Percentiles rank a stretch among this genome's conserved stretches.
phyloP scores from a whole-genome alignment of 75 land plant species.

The Chamaecyparis obtusa region DNA sequence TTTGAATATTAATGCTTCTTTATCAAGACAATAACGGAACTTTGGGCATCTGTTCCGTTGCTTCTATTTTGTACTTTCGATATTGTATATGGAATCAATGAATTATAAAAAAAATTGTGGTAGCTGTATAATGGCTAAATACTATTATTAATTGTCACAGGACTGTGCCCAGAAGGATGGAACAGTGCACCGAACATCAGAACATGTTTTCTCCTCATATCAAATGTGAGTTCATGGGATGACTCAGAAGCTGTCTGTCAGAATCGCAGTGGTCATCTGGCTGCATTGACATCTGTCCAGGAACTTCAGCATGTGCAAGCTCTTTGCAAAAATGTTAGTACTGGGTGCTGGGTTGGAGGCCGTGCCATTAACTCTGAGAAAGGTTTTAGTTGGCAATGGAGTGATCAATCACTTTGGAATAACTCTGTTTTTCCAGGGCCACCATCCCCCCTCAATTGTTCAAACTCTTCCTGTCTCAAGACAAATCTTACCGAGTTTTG shows the following conservation, averaged over 20 bases:
- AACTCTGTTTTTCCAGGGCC: conserved; percentile 36
- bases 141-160: conserved; percentile 24
- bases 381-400: conserved; percentile 74
- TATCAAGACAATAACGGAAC: not conserved
- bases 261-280: conserved; percentile 58
- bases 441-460: conserved; percentile 35
- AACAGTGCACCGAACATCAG: conserved; percentile 36
- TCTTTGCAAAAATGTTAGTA: conserved; percentile 35
- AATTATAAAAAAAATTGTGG: not conserved
- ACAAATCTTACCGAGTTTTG: conserved; percentile 31
- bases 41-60: not conserved
- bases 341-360: conserved; percentile 91
- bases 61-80: not conserved
- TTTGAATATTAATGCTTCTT: not conserved
- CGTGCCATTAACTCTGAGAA: conserved; percentile 27
- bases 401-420: conserved; percentile 63
- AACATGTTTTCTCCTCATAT: conserved; percentile 45
- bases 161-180: conserved; percentile 74
- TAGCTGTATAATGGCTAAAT: not conserved
- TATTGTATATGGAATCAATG: not conserved
- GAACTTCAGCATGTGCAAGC: conserved; percentile 49
- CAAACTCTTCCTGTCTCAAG: conserved; percentile 31
- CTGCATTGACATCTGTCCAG: conserved; percentile 44
- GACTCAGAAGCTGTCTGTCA: conserved; percentile 56
- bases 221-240: conserved; percentile 44